A percentile compares a stretch with the other conserved stretches of the same genome.
Conservation (phyloP, 106 monocot species). For the Allium fistulosum region DNA sequence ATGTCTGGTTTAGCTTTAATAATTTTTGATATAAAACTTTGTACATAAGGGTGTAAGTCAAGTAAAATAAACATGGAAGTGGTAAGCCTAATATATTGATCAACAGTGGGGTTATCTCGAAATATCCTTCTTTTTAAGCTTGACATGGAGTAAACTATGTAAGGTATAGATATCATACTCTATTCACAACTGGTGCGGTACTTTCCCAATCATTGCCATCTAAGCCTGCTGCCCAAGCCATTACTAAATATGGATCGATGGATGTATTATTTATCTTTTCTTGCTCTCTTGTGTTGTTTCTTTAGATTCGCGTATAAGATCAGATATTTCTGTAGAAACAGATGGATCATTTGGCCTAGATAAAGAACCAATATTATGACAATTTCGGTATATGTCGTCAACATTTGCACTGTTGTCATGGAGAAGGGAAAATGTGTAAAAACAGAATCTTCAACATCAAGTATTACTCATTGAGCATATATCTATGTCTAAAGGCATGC, state of each 20-base stretch:
- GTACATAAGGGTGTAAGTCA: no score
- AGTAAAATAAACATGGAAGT: no score
- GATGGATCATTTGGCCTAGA: slow-evolving; percentile 81
- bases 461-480: no score
- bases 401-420: slow-evolving; percentile 60
- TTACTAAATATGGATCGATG: slow-evolving; percentile 89
- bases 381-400: slow-evolving; percentile 87
- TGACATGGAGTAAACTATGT: no score
- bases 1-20: background rate
- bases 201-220: slow-evolving; percentile 67
- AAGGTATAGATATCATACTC: slow-evolving; percentile 38
- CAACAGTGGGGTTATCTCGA: no score
- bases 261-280: background rate
- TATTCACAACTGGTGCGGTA: slow-evolving; percentile 80
- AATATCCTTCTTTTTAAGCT: no score
- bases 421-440: background rate
- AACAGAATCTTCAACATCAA: no score
- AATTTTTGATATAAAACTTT: no score
- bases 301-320: slow-evolving; percentile 80
- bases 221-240: slow-evolving; percentile 90
- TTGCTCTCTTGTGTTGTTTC: slow-evolving; percentile 29
- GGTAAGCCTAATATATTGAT: no score
- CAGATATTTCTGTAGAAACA: slow-evolving; percentile 94
- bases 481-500: no score
- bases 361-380: slow-evolving; percentile 87